Percentiles rank a stretch among this genome's conserved stretches.
Conservation (phyloP, 495 filamentous ascomycete genomes). For the Jackrogersella multiformis region DNA sequence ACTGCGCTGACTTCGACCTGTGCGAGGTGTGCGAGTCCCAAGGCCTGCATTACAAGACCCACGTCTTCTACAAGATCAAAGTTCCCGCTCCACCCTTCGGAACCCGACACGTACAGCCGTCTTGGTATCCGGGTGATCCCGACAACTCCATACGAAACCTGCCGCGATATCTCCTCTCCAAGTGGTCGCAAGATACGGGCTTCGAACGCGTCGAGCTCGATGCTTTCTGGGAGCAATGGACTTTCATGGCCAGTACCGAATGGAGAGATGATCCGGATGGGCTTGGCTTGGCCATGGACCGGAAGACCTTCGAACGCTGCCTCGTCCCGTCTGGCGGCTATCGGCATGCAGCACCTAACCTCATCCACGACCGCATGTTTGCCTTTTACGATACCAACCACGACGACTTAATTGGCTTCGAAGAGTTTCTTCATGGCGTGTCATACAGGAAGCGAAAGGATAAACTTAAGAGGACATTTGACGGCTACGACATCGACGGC, state of each 20-base stretch:
- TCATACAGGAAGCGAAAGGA: conserved; percentile 82
- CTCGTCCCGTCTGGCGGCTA: conserved; percentile 84
- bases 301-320: conserved; percentile 88
- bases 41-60: conserved; percentile 86
- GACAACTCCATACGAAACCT: conserved; percentile 67
- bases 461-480: conserved; percentile 78
- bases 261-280: conserved; percentile 84
- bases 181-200: conserved; percentile 73
- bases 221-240: conserved; percentile 96
- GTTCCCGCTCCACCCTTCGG: conserved; percentile 58
- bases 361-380: conserved; percentile 96
- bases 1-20: conserved; percentile 91
- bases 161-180: conserved; percentile 67
- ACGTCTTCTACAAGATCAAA: conserved; percentile 90
- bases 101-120: conserved; percentile 71
- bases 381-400: conserved; percentile 92
- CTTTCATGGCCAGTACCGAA: conserved; percentile 84
- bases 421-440: conserved; percentile 88
- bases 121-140: conserved; percentile 93
- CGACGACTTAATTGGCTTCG: conserved; percentile 91
- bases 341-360: conserved; percentile 79
- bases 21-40: conserved; percentile 90
- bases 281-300: conserved; percentile 84
- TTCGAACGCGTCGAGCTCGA: conserved; percentile 87
- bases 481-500: conserved; percentile 88